Evolutionary conservation across 805 yeast species (phyloP).

Genomic region (Pichia kluyveri): DNA sequence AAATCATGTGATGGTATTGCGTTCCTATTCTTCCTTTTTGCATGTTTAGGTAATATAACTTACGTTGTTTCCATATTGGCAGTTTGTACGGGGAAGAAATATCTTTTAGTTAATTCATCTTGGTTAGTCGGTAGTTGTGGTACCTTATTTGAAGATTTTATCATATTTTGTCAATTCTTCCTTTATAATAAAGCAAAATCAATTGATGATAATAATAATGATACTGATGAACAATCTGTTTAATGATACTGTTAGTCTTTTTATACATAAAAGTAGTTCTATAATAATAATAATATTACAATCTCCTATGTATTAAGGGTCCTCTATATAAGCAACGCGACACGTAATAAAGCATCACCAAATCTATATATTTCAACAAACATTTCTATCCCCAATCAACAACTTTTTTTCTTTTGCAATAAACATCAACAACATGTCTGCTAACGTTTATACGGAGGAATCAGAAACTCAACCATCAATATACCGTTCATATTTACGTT

Average conservation of each 20-base stretch:
- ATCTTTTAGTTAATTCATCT: constrained; percentile 72
- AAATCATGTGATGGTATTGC: constrained; percentile 95
- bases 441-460: constrained; percentile 6
- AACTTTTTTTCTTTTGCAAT: neutral
- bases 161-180: constrained; percentile 82
- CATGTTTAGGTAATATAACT: constrained; percentile 88
- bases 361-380: too few relatives aligned
- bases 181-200: constrained; percentile 38
- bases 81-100: constrained; percentile 60
- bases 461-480: constrained; percentile 8
- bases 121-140: constrained; percentile 94
- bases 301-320: too few relatives aligned
- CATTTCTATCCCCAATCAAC: too few relatives aligned
- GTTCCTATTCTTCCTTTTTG: constrained; percentile 86
- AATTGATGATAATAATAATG: constrained; percentile 14
- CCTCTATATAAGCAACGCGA: too few relatives aligned
- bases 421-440: constrained; percentile 2
- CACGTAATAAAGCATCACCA: neutral
- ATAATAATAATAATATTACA: too few relatives aligned
- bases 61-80: constrained; percentile 80
- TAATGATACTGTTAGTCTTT: too few relatives aligned
- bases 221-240: neutral
- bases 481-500: constrained; percentile 27
- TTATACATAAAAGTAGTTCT: too few relatives aligned
- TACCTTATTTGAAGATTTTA: constrained; percentile 72